Evolutionary conservation across 192 early-diverging fungal species (phyloP).

Genomic region (Coemansia pectinata): DNA sequence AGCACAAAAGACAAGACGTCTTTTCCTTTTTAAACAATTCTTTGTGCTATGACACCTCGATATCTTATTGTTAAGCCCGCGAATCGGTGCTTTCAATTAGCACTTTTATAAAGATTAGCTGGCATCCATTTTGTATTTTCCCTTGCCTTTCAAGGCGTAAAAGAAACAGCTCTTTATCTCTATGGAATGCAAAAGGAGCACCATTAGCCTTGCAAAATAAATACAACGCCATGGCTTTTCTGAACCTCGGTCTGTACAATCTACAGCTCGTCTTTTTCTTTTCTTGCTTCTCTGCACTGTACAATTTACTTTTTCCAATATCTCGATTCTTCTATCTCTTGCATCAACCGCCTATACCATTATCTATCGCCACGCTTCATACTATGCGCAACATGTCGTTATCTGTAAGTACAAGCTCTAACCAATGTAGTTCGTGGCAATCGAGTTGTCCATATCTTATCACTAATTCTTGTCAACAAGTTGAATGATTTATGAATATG

Average conservation of each 20-base stretch:
- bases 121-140: background rate
- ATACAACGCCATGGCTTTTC: background rate
- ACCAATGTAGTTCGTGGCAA: background rate
- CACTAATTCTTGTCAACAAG: background rate
- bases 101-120: background rate
- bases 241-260: background rate
- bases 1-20: background rate
- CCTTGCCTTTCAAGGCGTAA: background rate
- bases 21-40: background rate
- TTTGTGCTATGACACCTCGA: slow-evolving; percentile 7
- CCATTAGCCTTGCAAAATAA: background rate
- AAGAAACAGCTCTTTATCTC: background rate
- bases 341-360: background rate
- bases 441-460: background rate
- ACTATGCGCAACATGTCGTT: background rate
- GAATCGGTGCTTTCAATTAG: background rate
- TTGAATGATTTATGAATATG: background rate
- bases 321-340: background rate
- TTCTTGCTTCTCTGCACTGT: background rate
- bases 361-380: background rate
- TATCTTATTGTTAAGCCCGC: background rate
- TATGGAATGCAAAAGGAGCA: background rate
- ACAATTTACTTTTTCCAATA: background rate
- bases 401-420: background rate
- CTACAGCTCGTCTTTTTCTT: background rate